Evolutionary conservation across 2,329 filamentous ascomycete species (phyloP).

Genomic region (Sclerotinia glacialis): DNA sequence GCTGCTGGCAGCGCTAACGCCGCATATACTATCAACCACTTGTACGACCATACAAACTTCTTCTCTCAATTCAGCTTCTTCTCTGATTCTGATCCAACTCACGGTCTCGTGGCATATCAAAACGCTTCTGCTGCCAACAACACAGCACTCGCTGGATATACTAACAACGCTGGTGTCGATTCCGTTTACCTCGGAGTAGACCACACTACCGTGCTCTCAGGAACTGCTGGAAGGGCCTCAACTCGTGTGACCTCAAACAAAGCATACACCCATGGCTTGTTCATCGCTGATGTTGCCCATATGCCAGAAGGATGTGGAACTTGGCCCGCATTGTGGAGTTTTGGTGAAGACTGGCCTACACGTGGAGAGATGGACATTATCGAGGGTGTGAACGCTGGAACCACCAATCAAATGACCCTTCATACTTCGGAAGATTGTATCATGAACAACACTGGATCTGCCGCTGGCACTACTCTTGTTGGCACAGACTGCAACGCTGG

Average conservation of each 20-base stretch:
- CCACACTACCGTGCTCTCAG: conserved; percentile 52
- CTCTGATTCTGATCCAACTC: conserved; percentile 62
- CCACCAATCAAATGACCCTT: conserved; percentile 61
- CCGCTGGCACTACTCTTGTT: conserved; percentile 47
- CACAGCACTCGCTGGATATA: conserved; percentile 46
- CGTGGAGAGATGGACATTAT: conserved; percentile 77
- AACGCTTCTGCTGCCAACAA: conserved; percentile 55
- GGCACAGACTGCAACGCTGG: conserved; percentile 56
- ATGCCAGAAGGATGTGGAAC: conserved; percentile 59
- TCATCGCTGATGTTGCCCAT: conserved; percentile 57
- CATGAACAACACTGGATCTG: conserved; percentile 50
- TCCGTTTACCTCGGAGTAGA: conserved; percentile 69
- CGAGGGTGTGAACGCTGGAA: conserved; percentile 68
- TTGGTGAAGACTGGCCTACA: conserved; percentile 67
- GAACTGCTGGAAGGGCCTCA: conserved; percentile 58
- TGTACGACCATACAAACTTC: conserved; percentile 46
- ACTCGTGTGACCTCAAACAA: conserved; percentile 62
- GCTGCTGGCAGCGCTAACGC: conserved; percentile 33
- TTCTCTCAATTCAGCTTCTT: conserved; percentile 55
- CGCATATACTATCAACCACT: conserved; percentile 45
- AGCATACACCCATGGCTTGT: conserved; percentile 53
- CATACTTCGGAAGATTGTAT: conserved; percentile 62
- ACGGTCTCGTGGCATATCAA: conserved; percentile 72
- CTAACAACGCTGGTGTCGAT: conserved; percentile 42
- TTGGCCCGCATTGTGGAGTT: conserved; percentile 56